phyloP scores from a whole-genome alignment of 176 grass and related monocot genomes.

The Juncus effusus region DNA sequence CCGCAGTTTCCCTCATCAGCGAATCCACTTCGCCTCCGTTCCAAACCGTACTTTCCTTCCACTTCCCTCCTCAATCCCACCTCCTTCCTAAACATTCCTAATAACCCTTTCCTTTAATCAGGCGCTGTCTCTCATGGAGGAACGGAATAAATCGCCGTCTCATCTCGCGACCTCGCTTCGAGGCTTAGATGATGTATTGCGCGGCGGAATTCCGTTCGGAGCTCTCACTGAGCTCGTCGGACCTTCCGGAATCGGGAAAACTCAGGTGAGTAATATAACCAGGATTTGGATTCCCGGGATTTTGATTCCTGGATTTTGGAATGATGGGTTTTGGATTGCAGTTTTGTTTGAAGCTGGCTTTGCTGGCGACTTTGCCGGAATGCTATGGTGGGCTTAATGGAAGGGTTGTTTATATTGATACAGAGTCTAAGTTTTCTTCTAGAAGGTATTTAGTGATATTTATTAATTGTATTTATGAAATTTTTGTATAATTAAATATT shows the following conservation, averaged over 20 bases:
- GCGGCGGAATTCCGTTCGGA: conserved; percentile 66
- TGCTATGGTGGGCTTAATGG: conserved; percentile 81
- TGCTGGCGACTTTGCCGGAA: conserved; percentile 71
- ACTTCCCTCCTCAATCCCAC: background rate
- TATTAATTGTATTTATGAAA: background rate
- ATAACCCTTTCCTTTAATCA: conserved; percentile 15
- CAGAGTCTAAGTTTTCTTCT: conserved; percentile 90
- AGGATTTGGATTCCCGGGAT: background rate
- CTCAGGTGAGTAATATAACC: conserved; percentile 47
- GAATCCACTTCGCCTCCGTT: conserved; percentile 73
- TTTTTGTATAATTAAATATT: background rate
- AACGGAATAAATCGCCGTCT: conserved; percentile 29
- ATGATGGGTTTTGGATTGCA: conserved; percentile 27
- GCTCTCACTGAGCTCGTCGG: conserved; percentile 86
- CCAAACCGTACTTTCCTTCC: conserved; percentile 49
- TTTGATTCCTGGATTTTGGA: background rate
- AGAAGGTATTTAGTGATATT: conserved; percentile 52
- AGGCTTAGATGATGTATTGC: conserved; percentile 67
- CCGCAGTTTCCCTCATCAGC: conserved; percentile 57
- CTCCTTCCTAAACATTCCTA: background rate
- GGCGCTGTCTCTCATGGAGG: conserved; percentile 48
- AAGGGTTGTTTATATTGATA: conserved; percentile 76
- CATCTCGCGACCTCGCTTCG: conserved; percentile 58
- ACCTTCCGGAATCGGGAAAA: conserved; percentile 89
- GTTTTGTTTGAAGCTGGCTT: conserved; percentile 88